Conservation (phyloP, 371 early-diverging fungal species). For the Mucor saturninus region DNA sequence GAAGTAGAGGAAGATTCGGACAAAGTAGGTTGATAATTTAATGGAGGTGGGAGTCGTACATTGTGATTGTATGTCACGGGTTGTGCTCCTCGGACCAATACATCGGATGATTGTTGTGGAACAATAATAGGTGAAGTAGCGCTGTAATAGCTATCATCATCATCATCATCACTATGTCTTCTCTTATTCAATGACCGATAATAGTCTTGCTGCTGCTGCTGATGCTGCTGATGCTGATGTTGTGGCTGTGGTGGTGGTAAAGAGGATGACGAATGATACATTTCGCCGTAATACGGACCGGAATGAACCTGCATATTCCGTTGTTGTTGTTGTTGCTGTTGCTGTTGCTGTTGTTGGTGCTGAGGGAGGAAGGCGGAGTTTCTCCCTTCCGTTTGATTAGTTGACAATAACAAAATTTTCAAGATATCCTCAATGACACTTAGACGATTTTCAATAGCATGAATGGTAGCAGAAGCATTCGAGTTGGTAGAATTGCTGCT, state of each 20-base stretch:
- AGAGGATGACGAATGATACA: slow-evolving; percentile 5
- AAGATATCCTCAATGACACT: slow-evolving; percentile 47
- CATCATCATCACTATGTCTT: slow-evolving; percentile 9
- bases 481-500: background rate
- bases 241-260: background rate
- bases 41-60: slow-evolving; percentile 25
- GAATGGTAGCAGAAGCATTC: slow-evolving; percentile 24
- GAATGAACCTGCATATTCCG: slow-evolving; percentile 26
- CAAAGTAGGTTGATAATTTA: slow-evolving; percentile 24
- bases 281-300: slow-evolving; percentile 31
- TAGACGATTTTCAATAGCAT: slow-evolving; percentile 48
- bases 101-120: slow-evolving; percentile 4
- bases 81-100: slow-evolving; percentile 7
- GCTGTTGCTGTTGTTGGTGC: background rate
- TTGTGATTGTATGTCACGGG: slow-evolving; percentile 2
- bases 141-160: slow-evolving; percentile 11
- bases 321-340: slow-evolving; percentile 7
- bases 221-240: background rate
- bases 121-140: background rate
- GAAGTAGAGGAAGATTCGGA: slow-evolving; percentile 38
- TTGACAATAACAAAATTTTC: slow-evolving; percentile 30
- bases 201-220: background rate
- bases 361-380: slow-evolving; percentile 15
- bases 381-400: slow-evolving; percentile 7
- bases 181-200: slow-evolving; percentile 9